Evolutionary conservation across 768 basidiomycete genomes (phyloP), one percentile per base, ranked within the genome.

Genomic region (Tylopilus rubrobrunneus): DNA sequence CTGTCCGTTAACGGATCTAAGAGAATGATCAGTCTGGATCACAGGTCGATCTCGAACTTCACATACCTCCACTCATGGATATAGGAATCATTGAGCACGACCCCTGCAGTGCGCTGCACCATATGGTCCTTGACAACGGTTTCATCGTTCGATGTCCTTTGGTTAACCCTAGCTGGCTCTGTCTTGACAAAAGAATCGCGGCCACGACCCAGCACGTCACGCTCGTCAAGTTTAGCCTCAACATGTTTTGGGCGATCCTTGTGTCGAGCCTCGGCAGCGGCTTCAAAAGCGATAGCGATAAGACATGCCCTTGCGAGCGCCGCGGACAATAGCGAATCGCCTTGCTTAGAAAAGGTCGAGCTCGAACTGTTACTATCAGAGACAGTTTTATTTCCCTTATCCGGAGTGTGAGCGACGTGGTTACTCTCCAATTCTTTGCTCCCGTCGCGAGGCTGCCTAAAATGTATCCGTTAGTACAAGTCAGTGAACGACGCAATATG

Each of bases 261-360:
- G 15, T 44, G 46, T 33, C 36, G 52, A 5, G 34, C 40, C 14
- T 56, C 58, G 5, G 58, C 1, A 15, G 34, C 45, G 17, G 56
- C 56, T 42, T 61, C 64, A 2, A 46, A 40, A 0, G 55, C 58
- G 23, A 44, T 36, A 6, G 64, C 55, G 2, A 55, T 56, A 21
- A 64, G n/a, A 5, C 37, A 47, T 0, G 55, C 63, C 10, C 49
- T 7, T 4, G 56, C 56, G 4, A 66, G 44, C 28, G 53, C 9
- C 12, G 48, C 29, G 31, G 64, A 60, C 9, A 61, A 33, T 7
- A 55, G 12, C 15, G 56, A 63, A 43, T 45, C 43, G 7, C 23
- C 56, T 28, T 56, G 37, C 33, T 56, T 55, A 3, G 58, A 34
- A 34, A 51, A 8, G 49, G 25, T 40, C 12, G 45, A 8, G 41